These are phyloP conservation scores for Xylariaceae sp. DNA, from an alignment of 2,329 filamentous ascomycete genomes.

Conservation along the genomic window DNA sequence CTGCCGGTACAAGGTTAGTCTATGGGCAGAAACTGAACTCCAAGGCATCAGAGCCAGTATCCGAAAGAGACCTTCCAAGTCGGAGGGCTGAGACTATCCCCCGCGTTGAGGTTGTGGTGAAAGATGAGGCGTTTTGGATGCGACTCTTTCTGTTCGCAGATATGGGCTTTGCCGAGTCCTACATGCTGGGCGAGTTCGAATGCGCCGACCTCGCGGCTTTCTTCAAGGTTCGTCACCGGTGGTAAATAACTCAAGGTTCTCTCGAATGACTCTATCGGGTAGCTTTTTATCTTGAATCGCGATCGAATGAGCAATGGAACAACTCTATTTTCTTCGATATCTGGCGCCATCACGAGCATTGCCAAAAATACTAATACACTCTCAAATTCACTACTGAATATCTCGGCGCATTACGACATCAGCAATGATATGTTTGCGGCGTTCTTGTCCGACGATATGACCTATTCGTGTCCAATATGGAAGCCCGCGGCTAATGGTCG, in stretches of 20 bases:
- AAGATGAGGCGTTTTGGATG: conserved; percentile 67
- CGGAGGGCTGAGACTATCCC: conserved; percentile 35
- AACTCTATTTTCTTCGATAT: conserved; percentile 57
- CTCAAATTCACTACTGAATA: conserved; percentile 59
- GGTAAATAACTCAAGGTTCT: not conserved
- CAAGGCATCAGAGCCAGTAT: conserved; percentile 31
- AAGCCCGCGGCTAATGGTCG: conserved; percentile 38
- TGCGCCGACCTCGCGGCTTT: conserved; percentile 64
- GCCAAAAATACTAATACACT: conserved; percentile 56
- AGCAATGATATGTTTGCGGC: conserved; percentile 73
- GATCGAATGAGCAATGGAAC: conserved; percentile 60
- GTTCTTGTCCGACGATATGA: conserved; percentile 72
- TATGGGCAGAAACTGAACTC: conserved; percentile 44
- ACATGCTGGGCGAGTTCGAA: conserved; percentile 68
- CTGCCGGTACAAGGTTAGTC: conserved; percentile 37
- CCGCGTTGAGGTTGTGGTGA: conserved; percentile 54
- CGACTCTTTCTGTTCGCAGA: conserved; percentile 65
- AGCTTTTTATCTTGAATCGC: conserved; percentile 71
- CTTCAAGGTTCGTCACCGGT: conserved; percentile 58
- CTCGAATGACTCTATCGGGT: conserved; percentile 18
- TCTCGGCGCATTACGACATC: conserved; percentile 71
- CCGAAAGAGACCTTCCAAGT: conserved; percentile 33
- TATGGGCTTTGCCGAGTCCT: conserved; percentile 71
- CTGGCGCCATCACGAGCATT: conserved; percentile 53
- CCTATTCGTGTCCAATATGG: conserved; percentile 70